Base-by-base conservation (phyloP, 495 filamentous ascomycete genomes). In the Tuber magnatum region DNA sequence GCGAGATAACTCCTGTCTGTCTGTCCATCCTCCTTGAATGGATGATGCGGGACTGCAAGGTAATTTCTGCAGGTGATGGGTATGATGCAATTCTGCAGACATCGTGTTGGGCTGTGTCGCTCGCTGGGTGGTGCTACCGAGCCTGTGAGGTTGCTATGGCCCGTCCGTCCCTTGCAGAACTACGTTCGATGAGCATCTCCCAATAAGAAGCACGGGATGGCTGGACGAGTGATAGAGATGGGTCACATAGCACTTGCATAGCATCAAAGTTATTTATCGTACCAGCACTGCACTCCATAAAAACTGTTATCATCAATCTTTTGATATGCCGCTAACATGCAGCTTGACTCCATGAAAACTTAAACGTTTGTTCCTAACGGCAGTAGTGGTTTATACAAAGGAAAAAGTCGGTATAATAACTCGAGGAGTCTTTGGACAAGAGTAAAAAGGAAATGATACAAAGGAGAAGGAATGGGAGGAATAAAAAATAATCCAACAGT, bases 371-470 rank as follows among this genome's bases (percentile, higher is more conserved):
- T 65, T 35, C 56, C 3, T 35, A 35, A 28, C 16, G n/a, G 22
- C 12, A 51, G 24, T 61, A 32, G 48, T 61, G n/a, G 6, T 65
- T 65, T 65, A 16, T 65, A 35, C 28, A 72, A 71, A 75, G 44
- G 61, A 73, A 79, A 79, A 68, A 61, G 39, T 68, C 43, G 44
- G 69, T 72, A 73, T 78, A 41, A 56, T 72, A 72, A 71, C 71
- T 70, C 75, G 71, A 69, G 43, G 74, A 76, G 69, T 70, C 65
- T 72, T 76, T 65, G 71, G 65, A 79, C 48, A 71, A 22, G 10
- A 28, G 38, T 70, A 75, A 48, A 70, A 61, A 70, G 75, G 72
- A 79, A 79, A 78, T 44, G 61, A 51, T 76, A 73, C 51, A n/a
- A 56, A 74, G 40, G 61, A 35, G 46, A 56, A 72, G 61, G 43